Conservation (phyloP, 2,329 filamentous ascomycete species). For the Verticillium nonalfalfae region DNA sequence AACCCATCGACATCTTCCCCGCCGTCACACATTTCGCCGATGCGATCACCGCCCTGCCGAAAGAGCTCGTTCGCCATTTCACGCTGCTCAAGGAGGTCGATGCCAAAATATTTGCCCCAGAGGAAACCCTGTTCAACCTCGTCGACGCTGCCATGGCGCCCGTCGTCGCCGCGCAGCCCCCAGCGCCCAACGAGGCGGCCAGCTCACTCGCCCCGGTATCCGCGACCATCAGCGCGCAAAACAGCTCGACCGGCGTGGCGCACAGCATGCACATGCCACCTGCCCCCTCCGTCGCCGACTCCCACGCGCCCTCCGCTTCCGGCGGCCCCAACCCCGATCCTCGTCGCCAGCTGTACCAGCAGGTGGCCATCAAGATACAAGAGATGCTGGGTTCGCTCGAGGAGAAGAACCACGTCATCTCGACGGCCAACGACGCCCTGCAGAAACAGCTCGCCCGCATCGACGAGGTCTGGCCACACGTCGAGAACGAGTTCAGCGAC, state of each 20-base stretch:
- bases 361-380: conserved; percentile 70
- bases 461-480: conserved; percentile 79
- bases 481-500: conserved; percentile 86
- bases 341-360: conserved; percentile 69
- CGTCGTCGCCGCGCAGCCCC: conserved; percentile 38
- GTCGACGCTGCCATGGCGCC: conserved; percentile 57
- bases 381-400: conserved; percentile 88
- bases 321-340: conserved; percentile 50
- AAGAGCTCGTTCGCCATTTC: conserved; percentile 92
- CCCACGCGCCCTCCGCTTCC: conserved; percentile 36
- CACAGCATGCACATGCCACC: conserved; percentile 27
- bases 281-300: conserved; percentile 34
- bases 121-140: conserved; percentile 73
- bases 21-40: conserved; percentile 77
- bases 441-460: conserved; percentile 78
- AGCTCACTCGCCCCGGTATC: conserved; percentile 34
- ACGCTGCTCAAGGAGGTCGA: conserved; percentile 96
- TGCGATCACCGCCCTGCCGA: conserved; percentile 83
- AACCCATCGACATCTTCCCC: conserved; percentile 61
- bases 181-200: conserved; percentile 35
- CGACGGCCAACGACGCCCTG: conserved; percentile 84
- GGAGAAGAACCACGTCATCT: conserved; percentile 96
- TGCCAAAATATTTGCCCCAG: conserved; percentile 87
- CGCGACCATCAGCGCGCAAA: conserved; percentile 42
- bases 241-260: conserved; percentile 35